Percentiles rank a stretch among this genome's conserved stretches.
These are phyloP conservation scores for Royoungia palumana DNA, from an alignment of 768 basidiomycete genomes.

Conservation along the genomic window DNA sequence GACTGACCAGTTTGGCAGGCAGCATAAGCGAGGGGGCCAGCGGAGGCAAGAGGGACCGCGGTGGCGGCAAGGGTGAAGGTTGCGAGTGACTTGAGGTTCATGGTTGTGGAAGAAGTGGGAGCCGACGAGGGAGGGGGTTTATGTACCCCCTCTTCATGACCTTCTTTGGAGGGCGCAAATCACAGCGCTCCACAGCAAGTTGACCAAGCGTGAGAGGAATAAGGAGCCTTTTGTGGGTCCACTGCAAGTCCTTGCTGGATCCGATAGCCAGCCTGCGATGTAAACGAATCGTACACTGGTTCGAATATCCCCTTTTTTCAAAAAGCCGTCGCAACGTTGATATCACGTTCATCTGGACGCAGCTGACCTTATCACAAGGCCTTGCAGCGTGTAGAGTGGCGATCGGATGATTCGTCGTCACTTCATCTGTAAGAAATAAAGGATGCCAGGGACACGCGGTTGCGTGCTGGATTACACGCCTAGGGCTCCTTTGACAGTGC, in stretches of 20 bases:
- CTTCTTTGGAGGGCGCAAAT: slow-evolving; percentile 1
- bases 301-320: too few relatives aligned
- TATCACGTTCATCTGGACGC: background rate
- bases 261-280: too few relatives aligned
- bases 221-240: too few relatives aligned
- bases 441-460: background rate
- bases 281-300: too few relatives aligned
- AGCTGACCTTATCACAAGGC: background rate
- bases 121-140: background rate
- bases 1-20: slow-evolving; percentile 23
- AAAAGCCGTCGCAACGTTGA: background rate
- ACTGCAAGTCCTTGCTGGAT: too few relatives aligned
- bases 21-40: slow-evolving; percentile 20
- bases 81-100: slow-evolving; percentile 25
- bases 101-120: slow-evolving; percentile 1
- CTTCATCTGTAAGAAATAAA: too few relatives aligned
- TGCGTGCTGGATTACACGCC: background rate
- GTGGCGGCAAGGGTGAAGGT: slow-evolving; percentile 18
- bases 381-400: too few relatives aligned
- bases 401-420: too few relatives aligned
- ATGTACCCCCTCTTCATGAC: background rate
- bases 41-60: slow-evolving; percentile 7
- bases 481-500: too few relatives aligned
- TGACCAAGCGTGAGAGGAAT: too few relatives aligned
- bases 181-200: too few relatives aligned